These are phyloP conservation scores for Gynostemma pentaphyllum DNA, from an alignment of 306 rosid genomes.

Conservation along the genomic window DNA sequence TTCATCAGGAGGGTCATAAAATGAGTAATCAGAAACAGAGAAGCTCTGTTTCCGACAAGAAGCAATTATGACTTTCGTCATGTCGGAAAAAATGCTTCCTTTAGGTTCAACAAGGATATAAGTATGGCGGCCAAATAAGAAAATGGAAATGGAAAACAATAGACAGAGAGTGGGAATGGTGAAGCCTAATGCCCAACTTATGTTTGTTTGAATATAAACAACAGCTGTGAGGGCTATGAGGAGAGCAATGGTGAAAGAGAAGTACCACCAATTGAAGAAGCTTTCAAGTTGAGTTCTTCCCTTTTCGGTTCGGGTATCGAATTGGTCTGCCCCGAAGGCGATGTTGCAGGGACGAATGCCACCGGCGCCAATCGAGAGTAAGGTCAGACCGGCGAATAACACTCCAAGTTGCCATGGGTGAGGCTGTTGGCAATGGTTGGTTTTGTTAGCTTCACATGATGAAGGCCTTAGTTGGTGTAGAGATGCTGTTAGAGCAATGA, in stretches of 20 bases:
- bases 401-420: constrained; percentile 45
- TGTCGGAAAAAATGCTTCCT: constrained; percentile 51
- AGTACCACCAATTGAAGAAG: constrained; percentile 91
- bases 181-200: constrained; percentile 67
- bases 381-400: constrained; percentile 42
- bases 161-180: constrained; percentile 57
- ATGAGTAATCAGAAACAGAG: background rate
- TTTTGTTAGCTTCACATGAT: constrained; percentile 25
- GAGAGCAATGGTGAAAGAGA: constrained; percentile 59
- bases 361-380: constrained; percentile 68
- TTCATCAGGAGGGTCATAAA: constrained; percentile 29
- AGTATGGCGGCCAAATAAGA: constrained; percentile 45
- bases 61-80: constrained; percentile 46
- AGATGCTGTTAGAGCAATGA: constrained; percentile 54
- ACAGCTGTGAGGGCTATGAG: constrained; percentile 53
- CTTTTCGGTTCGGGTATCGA: constrained; percentile 45
- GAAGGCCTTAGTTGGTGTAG: constrained; percentile 41
- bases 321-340: constrained; percentile 80
- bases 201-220: constrained; percentile 61
- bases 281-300: constrained; percentile 57
- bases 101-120: constrained; percentile 40
- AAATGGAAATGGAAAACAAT: constrained; percentile 41
- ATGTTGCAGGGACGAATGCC: constrained; percentile 84
- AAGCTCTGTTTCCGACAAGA: constrained; percentile 32
- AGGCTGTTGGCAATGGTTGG: constrained; percentile 30